Base-by-base conservation (phyloP, 768 basidiomycete genomes). In the Boletellus ananas region DNA sequence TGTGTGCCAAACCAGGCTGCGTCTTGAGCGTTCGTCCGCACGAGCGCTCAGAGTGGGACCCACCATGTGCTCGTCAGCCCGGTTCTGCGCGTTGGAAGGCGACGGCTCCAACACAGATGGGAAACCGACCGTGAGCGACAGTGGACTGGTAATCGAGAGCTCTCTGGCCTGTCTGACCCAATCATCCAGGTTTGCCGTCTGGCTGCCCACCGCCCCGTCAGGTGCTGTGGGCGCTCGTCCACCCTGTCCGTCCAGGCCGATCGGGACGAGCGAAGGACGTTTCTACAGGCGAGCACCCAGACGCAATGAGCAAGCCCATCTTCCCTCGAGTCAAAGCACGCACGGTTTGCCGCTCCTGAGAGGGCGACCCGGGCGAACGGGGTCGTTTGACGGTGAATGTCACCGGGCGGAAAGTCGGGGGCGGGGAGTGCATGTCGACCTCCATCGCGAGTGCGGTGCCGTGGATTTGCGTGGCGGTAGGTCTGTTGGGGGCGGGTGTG, bases 81-180 rank as follows among this genome's bases (percentile, higher is more conserved):
- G 56, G 34, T 40, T 40, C 43, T 59, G 54, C 25, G 43, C 25
- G 4, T 43, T 20, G 43, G 43, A 43, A 13, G 37, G 17, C 16
- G 29, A 29, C 29, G 41, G 49, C 13, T 34, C 38, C 38, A 47
- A 12, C 0, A 14, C 37, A n/a, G 42, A 23, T 33, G 50, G 50
- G 17, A 52, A 57, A 12, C 54, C 63, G 6, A 54, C 40, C 27
- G 55, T 40, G 49, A 62, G 52, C 6, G 58, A 43, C 21, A 63
- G 37, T 13, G 63, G 63, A 25, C 63, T 65, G 39, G 58, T 13
- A 34, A 90, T 84, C n/a, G 77, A 75, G 52, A 90, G 74, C 41
- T 77, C 83, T 47, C 79, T 76, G 4, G 88, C 79, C 60, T 83
- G 85, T 50, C 74, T 72, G 11, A 90, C 87, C 88, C 86, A 90